A percentile compares a stretch with the other conserved stretches of the same genome.
These are phyloP conservation scores for Apophysomyces sp. DNA, from an alignment of 371 early-diverging fungal species.

Conservation along the genomic window DNA sequence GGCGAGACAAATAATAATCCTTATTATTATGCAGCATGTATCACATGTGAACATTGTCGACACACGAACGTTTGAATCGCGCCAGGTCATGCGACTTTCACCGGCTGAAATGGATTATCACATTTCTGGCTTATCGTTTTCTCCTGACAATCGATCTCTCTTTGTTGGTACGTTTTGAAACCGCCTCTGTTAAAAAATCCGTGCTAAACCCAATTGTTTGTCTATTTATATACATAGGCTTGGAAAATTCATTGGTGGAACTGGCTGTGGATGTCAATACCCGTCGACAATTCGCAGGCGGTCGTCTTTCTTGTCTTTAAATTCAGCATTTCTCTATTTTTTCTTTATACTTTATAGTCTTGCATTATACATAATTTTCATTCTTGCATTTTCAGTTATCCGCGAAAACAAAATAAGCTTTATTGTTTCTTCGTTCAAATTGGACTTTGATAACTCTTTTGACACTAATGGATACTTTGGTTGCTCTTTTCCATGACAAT, in stretches of 20 bases:
- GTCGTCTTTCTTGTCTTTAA: background rate
- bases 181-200: slow-evolving; percentile 6
- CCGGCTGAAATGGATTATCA: slow-evolving; percentile 31
- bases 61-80: slow-evolving; percentile 72
- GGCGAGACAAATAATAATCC: background rate
- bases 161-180: slow-evolving; percentile 24
- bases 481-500: too few relatives aligned
- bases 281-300: slow-evolving; percentile 23
- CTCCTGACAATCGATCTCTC: slow-evolving; percentile 18
- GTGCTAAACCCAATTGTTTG: background rate
- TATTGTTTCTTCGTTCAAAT: background rate
- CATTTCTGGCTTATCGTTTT: slow-evolving; percentile 32
- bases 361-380: background rate
- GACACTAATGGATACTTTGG: too few relatives aligned
- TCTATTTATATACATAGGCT: background rate
- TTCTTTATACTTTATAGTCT: background rate
- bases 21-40: slow-evolving; percentile 56
- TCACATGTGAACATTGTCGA: slow-evolving; percentile 80
- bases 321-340: background rate
- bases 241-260: slow-evolving; percentile 24
- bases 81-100: slow-evolving; percentile 57
- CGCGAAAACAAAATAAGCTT: background rate
- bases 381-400: background rate
- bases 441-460: too few relatives aligned
- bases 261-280: slow-evolving; percentile 13